A percentile compares a stretch with the other conserved stretches of the same genome.
Evolutionary conservation across 2,329 filamentous ascomycete species (phyloP).

Genomic region (Calonectria fujianensis): DNA sequence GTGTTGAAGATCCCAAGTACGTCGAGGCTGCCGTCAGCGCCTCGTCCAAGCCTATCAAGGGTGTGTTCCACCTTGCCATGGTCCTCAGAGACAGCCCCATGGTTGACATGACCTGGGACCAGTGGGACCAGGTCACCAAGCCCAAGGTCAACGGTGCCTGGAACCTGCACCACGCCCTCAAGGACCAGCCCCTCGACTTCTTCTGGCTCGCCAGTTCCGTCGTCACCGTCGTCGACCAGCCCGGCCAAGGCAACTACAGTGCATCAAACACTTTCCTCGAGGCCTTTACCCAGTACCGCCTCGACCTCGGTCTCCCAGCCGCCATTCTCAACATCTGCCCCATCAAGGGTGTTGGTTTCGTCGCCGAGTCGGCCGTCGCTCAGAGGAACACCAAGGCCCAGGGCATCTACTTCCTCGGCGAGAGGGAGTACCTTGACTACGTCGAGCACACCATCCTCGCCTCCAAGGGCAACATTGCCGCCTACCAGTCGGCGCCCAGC

Average conservation of each 20-base stretch:
- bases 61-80: constrained; percentile 65
- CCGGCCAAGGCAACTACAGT: constrained; percentile 65
- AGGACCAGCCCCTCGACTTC: constrained; percentile 58
- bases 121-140: constrained; percentile 53
- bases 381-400: constrained; percentile 35
- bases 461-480: neutral
- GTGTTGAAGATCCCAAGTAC: constrained; percentile 55
- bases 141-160: constrained; percentile 62
- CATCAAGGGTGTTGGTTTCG: constrained; percentile 62
- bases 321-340: constrained; percentile 61
- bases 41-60: constrained; percentile 57
- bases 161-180: constrained; percentile 61
- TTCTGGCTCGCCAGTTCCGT: constrained; percentile 62
- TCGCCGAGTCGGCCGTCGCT: constrained; percentile 49
- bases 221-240: constrained; percentile 58
- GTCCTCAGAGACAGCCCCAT: constrained; percentile 54
- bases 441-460: constrained; percentile 36
- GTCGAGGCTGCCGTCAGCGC: constrained; percentile 52
- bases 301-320: constrained; percentile 59
- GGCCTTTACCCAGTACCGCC: constrained; percentile 61
- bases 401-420: constrained; percentile 35
- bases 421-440: constrained; percentile 41
- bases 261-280: constrained; percentile 65
- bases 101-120: constrained; percentile 58
- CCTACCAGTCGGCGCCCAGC: constrained; percentile 7